Base-by-base conservation (phyloP, 2,329 filamentous ascomycete species). In the Metarhizium album region DNA sequence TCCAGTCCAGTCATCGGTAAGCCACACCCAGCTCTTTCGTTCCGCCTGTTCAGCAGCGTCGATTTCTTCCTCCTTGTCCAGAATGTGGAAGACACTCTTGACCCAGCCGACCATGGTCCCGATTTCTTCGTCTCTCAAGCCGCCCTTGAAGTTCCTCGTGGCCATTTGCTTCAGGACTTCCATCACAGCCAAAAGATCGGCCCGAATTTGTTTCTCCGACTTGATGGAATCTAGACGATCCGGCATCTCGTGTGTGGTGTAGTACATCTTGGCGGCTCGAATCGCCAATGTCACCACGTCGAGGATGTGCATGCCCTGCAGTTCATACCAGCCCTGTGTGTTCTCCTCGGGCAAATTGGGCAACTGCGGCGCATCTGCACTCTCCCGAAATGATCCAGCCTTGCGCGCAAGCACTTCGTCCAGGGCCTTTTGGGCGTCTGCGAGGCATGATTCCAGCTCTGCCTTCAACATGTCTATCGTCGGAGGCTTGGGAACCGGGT, bases 211-310 rank as follows among this genome's bases (percentile, higher is more conserved):
- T 55, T 85, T 87, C 66, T 98, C 93, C 0, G 88, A 83, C 67
- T 88, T 90, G 68, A 97, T 94, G 27, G 85, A 74, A 61, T 93
- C 88, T 18, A 97, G 74, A 37, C 87, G 83, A 58, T 93, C 85
- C 1, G 90, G 89, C 49, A 90, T 78, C 61, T 94, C 87, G 64
- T 97, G 93, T 3, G 89, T 80, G 0, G 90, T 96, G 69, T 98
- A 97, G 70, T 97, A 98, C 60, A 94, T 84, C 70, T 94, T 95
- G 48, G 93, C 93, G 1, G 91, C 90, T 48, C 90, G 82, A 58
- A 98, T 97, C n/a, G 91, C 91, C 49, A 97, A 75, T 1, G 93
- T 98, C 63, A 93, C 86, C 49, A 95, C 83, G 64, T 97, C 91
- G 51, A 97, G 79, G 37, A 98, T 82, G 61, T 94, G 87, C 74